A percentile compares a stretch with the other conserved stretches of the same genome.
Conservation (phyloP, 169 alveolate genomes). For the Plasmodium malariae region DNA sequence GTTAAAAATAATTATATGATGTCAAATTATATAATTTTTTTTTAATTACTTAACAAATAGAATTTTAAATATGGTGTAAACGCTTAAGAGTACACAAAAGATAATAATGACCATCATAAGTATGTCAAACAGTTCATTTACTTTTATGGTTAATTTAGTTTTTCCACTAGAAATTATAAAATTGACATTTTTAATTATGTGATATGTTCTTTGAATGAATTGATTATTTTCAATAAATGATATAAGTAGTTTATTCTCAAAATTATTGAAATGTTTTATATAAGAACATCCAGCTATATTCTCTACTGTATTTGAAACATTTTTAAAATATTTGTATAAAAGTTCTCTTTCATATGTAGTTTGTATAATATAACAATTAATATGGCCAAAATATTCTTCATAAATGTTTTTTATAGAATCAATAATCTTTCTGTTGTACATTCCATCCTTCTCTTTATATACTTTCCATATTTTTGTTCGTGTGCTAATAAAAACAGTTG, state of each 20-base stretch:
- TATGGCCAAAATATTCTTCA: slow-evolving; percentile 40
- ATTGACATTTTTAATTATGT: slow-evolving; percentile 18
- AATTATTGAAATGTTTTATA: slow-evolving; percentile 32
- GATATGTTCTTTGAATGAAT: slow-evolving; percentile 49
- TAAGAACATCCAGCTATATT: slow-evolving; percentile 45
- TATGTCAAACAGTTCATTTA: slow-evolving; percentile 32
- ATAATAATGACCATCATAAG: slow-evolving; percentile 7
- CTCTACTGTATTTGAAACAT: neutral
- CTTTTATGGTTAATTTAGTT: slow-evolving; percentile 13
- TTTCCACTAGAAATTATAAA: slow-evolving; percentile 31
- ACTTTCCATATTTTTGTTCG: slow-evolving; percentile 31
- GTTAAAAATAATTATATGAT: too few relatives aligned
- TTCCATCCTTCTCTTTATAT: neutral
- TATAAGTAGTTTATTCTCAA: slow-evolving; percentile 2
- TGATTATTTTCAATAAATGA: slow-evolving; percentile 43
- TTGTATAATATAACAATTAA: slow-evolving; percentile 27
- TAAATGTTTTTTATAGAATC: slow-evolving; percentile 15
- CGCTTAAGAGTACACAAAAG: neutral
- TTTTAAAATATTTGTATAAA: slow-evolving; percentile 19
- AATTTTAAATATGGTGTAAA: neutral
- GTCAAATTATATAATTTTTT: neutral
- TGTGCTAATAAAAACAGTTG: slow-evolving; percentile 31
- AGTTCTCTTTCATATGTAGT: slow-evolving; percentile 17
- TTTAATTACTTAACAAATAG: slow-evolving; percentile 17
- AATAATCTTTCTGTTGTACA: slow-evolving; percentile 20